Base-by-base conservation (phyloP, 2,329 filamentous ascomycete species). In the Exophiala calicioides region DNA sequence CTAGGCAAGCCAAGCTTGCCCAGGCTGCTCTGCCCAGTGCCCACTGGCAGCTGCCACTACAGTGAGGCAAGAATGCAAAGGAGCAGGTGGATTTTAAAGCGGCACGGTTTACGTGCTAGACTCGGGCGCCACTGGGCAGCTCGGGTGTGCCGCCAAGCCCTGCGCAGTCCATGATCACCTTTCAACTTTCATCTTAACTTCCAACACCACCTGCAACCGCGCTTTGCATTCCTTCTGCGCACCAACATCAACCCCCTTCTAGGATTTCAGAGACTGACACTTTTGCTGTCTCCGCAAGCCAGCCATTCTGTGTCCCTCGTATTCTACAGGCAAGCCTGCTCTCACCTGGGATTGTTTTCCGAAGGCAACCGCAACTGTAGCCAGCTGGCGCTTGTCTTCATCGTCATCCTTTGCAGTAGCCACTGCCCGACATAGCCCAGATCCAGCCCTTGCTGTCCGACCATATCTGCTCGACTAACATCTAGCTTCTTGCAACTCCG, bases 381-480 rank as follows among this genome's bases (percentile, higher is more conserved):
- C 19, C 20, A 21, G 40, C 40, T 44, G 35, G 15, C 23, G 16
- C 9, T 30, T 27, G 4, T 13, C 34, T 18, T 13, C 16, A 20
- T 34, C 15, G 23, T 4, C 36, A n/a, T 29, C 13, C 21, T 21
- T 18, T 16, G 42, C 47, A 46, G 42, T 46, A 33, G 26, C 37
- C 27, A 33, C 47, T 46, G 42, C 47, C n/a, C 47, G 13, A 26
- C 34, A 47, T 19, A 27, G 30, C 29, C 44, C 10, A 36, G 29
- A 29, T 15, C 23, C 42, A 30, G 32, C 30, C 30, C 26, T 10
- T 33, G 9, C 19, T 47, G 44, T 47, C 26, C 36, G 47, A 41
- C 23, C 34, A 33, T 41, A 12, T 31, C 16, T 23, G 10, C 26
- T 31, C 23, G 18, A 34, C 43, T 50, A 36, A 44, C 29, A 26